Conservation (phyloP, 495 filamentous ascomycete species). For the Lindgomyces ingoldianus region DNA sequence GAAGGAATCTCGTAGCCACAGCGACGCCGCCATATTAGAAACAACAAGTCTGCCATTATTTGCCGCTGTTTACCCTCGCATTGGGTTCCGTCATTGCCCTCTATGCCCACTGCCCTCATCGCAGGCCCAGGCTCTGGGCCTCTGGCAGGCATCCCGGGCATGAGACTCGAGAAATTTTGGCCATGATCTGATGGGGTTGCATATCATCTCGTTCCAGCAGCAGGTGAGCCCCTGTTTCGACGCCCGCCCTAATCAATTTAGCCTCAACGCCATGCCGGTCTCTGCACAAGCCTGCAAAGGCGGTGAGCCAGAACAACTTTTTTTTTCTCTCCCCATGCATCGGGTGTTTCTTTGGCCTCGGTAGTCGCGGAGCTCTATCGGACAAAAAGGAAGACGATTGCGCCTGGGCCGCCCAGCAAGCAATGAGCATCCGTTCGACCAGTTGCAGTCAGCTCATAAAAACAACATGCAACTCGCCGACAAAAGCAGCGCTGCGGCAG, state of each 20-base stretch:
- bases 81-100: too few relatives aligned
- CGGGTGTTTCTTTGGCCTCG: not conserved
- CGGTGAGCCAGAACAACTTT: constrained; percentile 20
- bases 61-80: not conserved
- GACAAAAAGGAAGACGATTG: not conserved
- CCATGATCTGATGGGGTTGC: constrained; percentile 33
- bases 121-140: not conserved
- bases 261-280: constrained; percentile 32
- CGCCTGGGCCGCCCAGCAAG: not conserved
- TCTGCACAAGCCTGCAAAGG: constrained; percentile 20
- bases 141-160: too few relatives aligned
- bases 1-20: not conserved
- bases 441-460: constrained; percentile 7
- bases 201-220: constrained; percentile 23
- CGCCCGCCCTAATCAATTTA: constrained; percentile 28
- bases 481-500: constrained; percentile 8
- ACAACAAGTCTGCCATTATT: not conserved
- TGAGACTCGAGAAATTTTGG: not conserved
- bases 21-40: not conserved
- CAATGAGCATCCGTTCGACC: not conserved
- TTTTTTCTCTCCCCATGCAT: constrained; percentile 17
- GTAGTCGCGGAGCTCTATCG: not conserved
- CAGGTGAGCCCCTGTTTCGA: constrained; percentile 24
- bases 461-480: not conserved
- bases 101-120: too few relatives aligned